phyloP scores from a whole-genome alignment of 257 asterid species.

The Jaltomata sinuosa region DNA sequence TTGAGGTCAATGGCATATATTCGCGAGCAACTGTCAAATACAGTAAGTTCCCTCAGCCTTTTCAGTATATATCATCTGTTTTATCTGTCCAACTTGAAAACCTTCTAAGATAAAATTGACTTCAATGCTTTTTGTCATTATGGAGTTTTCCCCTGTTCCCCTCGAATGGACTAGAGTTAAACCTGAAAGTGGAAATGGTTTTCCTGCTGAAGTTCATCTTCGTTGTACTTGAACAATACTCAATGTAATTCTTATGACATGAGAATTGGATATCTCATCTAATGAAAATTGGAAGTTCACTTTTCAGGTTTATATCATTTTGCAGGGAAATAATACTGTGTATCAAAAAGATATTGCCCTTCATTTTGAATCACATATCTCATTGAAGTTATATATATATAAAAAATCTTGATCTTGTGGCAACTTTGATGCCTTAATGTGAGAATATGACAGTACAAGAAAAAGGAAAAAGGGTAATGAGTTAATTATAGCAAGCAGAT shows the following conservation, averaged over 20 bases:
- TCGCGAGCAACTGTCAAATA: constrained; percentile 43
- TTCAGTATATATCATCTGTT: constrained; percentile 32
- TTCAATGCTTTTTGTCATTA: background rate
- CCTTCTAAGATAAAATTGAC: background rate
- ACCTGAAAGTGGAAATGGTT: background rate
- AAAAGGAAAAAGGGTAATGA: background rate
- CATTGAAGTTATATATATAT: background rate
- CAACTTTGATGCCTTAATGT: background rate
- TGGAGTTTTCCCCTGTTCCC: background rate
- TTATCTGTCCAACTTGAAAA: background rate
- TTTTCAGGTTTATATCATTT: background rate
- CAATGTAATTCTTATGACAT: too few species aligned
- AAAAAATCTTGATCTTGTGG: background rate
- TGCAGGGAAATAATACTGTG: background rate
- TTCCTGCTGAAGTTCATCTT: background rate
- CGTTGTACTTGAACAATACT: background rate
- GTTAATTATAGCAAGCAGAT: background rate
- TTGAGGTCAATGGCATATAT: constrained; percentile 73
- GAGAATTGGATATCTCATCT: background rate
- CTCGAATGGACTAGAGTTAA: background rate
- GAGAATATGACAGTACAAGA: background rate
- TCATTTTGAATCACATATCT: background rate
- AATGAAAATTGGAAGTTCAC: background rate
- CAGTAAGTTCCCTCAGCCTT: constrained; percentile 29
- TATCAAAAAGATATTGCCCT: background rate